A percentile compares a stretch with the other conserved stretches of the same genome.
phyloP scores from a whole-genome alignment of 140 eudicot species.

The Erigeron philadelphicus region DNA sequence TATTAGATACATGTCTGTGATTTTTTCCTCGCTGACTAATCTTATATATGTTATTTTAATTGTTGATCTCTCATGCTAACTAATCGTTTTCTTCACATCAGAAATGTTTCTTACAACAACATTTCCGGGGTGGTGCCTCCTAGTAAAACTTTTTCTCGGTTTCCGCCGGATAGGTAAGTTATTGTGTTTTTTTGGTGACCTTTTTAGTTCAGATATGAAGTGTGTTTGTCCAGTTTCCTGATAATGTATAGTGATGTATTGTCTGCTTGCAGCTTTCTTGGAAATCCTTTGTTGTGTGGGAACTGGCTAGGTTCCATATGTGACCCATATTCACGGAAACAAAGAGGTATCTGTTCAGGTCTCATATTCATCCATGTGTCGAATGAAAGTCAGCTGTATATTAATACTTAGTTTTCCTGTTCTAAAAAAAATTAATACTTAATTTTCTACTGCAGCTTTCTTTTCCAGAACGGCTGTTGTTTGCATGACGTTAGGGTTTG shows the following conservation, averaged over 20 bases:
- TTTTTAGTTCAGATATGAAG: not conserved
- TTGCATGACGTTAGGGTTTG: slow-evolving; percentile 59
- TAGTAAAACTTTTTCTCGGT: slow-evolving; percentile 59
- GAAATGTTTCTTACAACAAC: slow-evolving; percentile 81
- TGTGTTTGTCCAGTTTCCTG: not conserved
- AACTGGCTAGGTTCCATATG: slow-evolving; percentile 84
- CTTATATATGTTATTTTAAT: too few relatives aligned
- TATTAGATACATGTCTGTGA: not conserved
- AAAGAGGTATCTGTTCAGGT: slow-evolving; percentile 40
- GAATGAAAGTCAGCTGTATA: not conserved
- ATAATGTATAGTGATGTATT: not conserved
- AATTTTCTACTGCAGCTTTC: slow-evolving; percentile 33
- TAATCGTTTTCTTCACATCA: slow-evolving; percentile 17
- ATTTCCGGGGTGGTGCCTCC: slow-evolving; percentile 63
- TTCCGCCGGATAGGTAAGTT: slow-evolving; percentile 63
- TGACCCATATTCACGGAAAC: slow-evolving; percentile 50
- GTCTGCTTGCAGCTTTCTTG: slow-evolving; percentile 54
- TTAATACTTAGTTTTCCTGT: not conserved
- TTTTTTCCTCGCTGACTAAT: not conserved
- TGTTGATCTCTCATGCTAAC: not conserved
- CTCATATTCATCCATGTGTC: not conserved
- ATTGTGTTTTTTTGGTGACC: not conserved
- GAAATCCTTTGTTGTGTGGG: slow-evolving; percentile 76
- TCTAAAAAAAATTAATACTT: not conserved
- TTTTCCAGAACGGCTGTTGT: slow-evolving; percentile 55